A percentile compares a stretch with the other conserved stretches of the same genome.
Evolutionary conservation across 345 rosid species (phyloP).

Genomic region (Odontarrhena argentea): DNA sequence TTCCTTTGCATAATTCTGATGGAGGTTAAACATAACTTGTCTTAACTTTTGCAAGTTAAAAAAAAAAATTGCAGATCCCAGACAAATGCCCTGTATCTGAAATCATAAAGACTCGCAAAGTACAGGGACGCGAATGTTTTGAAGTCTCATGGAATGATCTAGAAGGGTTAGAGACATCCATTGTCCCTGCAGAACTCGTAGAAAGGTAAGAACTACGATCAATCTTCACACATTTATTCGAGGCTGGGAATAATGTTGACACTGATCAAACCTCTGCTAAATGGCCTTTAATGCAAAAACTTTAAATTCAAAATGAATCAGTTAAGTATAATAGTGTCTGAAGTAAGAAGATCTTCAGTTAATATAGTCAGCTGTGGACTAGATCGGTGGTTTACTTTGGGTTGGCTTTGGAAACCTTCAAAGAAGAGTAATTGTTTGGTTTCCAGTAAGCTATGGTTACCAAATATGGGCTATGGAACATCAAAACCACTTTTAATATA

Average conservation of each 20-base stretch:
- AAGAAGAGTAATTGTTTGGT: not conserved
- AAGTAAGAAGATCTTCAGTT: not conserved
- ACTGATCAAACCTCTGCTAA: conserved; percentile 10
- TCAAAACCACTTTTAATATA: not conserved
- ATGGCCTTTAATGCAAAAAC: not conserved
- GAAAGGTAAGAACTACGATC: conserved; percentile 53
- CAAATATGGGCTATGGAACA: not conserved
- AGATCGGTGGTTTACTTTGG: conserved; percentile 3
- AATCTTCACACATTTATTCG: not conserved
- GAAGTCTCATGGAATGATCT: conserved; percentile 77
- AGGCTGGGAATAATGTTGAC: conserved; percentile 1
- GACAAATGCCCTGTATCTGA: conserved; percentile 73
- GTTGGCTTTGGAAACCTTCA: not conserved
- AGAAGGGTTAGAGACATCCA: conserved; percentile 63
- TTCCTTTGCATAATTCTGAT: not conserved
- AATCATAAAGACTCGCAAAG: conserved; percentile 69
- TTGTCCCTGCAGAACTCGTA: conserved; percentile 78
- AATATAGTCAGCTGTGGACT: not conserved
- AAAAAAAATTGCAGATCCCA: conserved; percentile 52
- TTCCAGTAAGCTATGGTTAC: conserved; percentile 6
- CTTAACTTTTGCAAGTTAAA: conserved; percentile 5
- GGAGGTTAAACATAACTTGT: conserved; percentile 3
- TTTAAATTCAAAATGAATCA: not conserved
- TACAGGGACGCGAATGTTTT: conserved; percentile 70
- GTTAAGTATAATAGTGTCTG: not conserved